These are phyloP conservation scores for Metschnikowia peoriensis DNA, from an alignment of 805 yeast genomes.

Conservation along the genomic window DNA sequence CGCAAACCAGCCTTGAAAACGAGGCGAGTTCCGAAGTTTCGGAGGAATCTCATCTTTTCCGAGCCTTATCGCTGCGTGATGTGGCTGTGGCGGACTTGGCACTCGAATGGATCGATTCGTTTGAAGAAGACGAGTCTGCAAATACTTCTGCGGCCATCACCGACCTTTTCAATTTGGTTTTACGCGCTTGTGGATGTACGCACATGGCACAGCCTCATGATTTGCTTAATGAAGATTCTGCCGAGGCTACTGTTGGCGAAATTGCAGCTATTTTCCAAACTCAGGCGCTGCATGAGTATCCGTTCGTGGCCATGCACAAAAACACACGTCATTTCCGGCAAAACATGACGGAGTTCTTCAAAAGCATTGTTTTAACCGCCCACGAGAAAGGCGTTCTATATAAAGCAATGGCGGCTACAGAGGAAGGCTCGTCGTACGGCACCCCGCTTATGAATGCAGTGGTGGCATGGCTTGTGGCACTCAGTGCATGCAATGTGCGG, in stretches of 20 bases:
- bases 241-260: slow-evolving; percentile 71
- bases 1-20: background rate
- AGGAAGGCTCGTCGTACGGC: slow-evolving; percentile 21
- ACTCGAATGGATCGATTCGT: slow-evolving; percentile 38
- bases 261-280: slow-evolving; percentile 59
- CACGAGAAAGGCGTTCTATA: slow-evolving; percentile 64
- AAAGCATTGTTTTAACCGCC: slow-evolving; percentile 47
- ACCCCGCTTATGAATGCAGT: slow-evolving; percentile 52
- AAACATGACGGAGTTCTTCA: slow-evolving; percentile 56
- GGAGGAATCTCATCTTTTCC: slow-evolving; percentile 31
- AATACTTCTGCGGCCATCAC: slow-evolving; percentile 43
- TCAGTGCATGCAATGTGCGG: slow-evolving; percentile 68
- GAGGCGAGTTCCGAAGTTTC: slow-evolving; percentile 12
- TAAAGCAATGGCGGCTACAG: slow-evolving; percentile 20
- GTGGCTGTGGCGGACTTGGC: slow-evolving; percentile 34
- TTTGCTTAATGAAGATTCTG: slow-evolving; percentile 64
- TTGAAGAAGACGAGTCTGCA: slow-evolving; percentile 21
- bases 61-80: slow-evolving; percentile 31
- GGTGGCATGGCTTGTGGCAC: slow-evolving; percentile 71
- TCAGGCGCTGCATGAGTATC: slow-evolving; percentile 68
- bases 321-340: slow-evolving; percentile 44
- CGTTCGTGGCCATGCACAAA: slow-evolving; percentile 53
- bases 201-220: slow-evolving; percentile 72
- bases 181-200: slow-evolving; percentile 72
- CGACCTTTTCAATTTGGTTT: slow-evolving; percentile 62